Conservation (phyloP, 768 basidiomycete genomes). For the Lactarius vividus region DNA sequence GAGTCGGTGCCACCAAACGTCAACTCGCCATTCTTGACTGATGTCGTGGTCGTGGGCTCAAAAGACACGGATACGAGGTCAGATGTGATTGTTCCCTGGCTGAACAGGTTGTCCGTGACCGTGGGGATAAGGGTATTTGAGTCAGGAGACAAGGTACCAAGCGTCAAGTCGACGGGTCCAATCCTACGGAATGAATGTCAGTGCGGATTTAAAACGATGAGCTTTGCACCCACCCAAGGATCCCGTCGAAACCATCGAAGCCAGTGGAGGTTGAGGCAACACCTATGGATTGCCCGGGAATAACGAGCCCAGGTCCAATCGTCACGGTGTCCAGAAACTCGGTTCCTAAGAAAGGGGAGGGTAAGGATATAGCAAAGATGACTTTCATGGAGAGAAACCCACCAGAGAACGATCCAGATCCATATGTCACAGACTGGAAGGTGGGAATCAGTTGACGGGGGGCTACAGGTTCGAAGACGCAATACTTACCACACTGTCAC, state of each 20-base stretch:
- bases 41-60: conserved; percentile 27
- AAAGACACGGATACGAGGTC: conserved; percentile 33
- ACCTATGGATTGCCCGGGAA: conserved; percentile 40
- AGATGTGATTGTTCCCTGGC: conserved; percentile 29
- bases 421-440: conserved; percentile 14
- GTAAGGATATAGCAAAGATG: neutral
- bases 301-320: conserved; percentile 13
- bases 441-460: neutral
- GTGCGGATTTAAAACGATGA: neutral
- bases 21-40: conserved; percentile 33
- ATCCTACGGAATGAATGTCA: conserved; percentile 26
- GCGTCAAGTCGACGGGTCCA: conserved; percentile 37
- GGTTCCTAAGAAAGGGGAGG: neutral
- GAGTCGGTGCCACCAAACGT: conserved; percentile 36
- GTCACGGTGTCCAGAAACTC: conserved; percentile 9
- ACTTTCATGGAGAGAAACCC: neutral
- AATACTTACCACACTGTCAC: conserved; percentile 3
- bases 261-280: conserved; percentile 34
- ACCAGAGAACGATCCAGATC: conserved; percentile 20
- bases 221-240: conserved; percentile 34
- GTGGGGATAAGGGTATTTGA: conserved; percentile 28
- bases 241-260: conserved; percentile 39
- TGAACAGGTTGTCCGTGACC: conserved; percentile 37
- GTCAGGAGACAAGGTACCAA: conserved; percentile 26
- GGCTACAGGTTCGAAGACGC: neutral